Evolutionary conservation across 2,329 filamentous ascomycete genomes (phyloP).

Genomic region (Macrophomina pseudophaseolina): DNA sequence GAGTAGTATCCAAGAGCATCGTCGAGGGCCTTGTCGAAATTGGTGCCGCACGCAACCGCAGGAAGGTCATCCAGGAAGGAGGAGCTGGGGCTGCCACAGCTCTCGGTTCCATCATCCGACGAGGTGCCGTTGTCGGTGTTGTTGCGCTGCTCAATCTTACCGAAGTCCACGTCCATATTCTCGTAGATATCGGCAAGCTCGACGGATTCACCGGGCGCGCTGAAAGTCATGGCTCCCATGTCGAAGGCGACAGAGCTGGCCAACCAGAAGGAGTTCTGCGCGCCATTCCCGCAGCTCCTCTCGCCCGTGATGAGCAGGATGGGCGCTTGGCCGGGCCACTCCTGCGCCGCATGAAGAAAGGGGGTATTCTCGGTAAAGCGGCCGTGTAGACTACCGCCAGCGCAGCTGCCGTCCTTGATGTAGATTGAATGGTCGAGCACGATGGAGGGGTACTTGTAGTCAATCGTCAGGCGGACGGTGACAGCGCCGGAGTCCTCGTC

Average conservation of each 20-base stretch:
- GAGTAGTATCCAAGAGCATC: constrained; percentile 28
- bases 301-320: constrained; percentile 27
- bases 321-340: constrained; percentile 20
- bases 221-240: constrained; percentile 16
- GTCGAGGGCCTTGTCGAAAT: constrained; percentile 27
- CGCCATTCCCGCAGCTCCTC: constrained; percentile 25
- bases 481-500: constrained; percentile 11
- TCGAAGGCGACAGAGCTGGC: constrained; percentile 27
- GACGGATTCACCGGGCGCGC: constrained; percentile 20
- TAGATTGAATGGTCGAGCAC: constrained; percentile 28
- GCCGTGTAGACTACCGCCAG: neutral
- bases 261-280: constrained; percentile 27
- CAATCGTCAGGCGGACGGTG: constrained; percentile 15
- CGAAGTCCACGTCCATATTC: constrained; percentile 24
- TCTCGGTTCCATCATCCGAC: neutral
- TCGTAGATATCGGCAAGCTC: constrained; percentile 21
- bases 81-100: constrained; percentile 21
- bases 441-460: constrained; percentile 27
- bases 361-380: constrained; percentile 24
- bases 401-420: constrained; percentile 27
- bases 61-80: constrained; percentile 25
- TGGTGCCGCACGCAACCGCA: constrained; percentile 23
- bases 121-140: neutral
- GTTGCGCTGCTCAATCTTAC: constrained; percentile 4
- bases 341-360: constrained; percentile 11